Conservation (phyloP, 2,329 filamentous ascomycete species). For the Fusarium sp. region DNA sequence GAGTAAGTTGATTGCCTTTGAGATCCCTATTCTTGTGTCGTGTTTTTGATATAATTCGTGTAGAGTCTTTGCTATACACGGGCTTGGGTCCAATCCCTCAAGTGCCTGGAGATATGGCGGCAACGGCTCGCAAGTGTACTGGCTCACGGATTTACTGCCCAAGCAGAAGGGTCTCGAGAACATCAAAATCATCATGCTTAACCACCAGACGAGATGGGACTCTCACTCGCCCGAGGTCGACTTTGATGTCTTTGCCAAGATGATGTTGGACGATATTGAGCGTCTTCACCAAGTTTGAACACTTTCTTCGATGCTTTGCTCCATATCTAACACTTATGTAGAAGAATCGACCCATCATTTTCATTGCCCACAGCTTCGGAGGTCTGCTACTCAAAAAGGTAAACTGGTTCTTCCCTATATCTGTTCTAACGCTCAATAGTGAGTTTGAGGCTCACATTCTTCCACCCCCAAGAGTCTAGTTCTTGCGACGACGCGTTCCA, state of each 20-base stretch:
- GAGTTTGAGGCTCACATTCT: background rate
- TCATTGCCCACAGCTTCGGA: background rate
- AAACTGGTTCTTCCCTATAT: background rate
- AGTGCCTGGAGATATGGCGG: background rate
- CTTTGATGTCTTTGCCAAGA: background rate
- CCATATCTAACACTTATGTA: background rate
- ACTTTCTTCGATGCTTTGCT: background rate
- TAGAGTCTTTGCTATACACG: background rate
- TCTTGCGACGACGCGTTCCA: background rate
- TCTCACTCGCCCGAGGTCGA: background rate
- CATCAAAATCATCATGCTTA: background rate
- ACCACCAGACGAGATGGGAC: background rate
- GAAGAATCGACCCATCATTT: background rate
- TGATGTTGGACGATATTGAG: background rate
- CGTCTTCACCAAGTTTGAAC: background rate
- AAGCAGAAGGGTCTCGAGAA: background rate
- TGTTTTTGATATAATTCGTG: no score
- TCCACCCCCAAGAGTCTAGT: background rate
- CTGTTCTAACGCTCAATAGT: background rate
- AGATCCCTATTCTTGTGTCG: no score
- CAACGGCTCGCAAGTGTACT: background rate
- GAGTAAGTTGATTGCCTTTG: background rate
- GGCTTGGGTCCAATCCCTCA: background rate
- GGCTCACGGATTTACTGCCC: background rate
- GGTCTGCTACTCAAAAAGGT: background rate